Evolutionary conservation across 331 rosid species (phyloP).

Genomic region (Pyracantha coccinea): DNA sequence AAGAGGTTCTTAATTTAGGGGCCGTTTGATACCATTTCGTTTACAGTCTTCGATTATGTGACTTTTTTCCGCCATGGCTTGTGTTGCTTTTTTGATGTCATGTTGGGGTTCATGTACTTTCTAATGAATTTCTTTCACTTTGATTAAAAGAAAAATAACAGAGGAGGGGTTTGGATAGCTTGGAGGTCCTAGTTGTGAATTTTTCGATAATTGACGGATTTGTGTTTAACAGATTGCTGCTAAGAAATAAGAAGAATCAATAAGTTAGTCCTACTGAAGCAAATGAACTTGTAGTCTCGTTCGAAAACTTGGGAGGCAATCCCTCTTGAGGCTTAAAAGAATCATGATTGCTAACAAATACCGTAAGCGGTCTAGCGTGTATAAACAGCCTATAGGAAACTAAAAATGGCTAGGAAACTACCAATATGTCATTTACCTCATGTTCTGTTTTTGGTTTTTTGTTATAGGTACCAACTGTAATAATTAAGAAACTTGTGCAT

Average conservation of each 20-base stretch:
- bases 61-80: not conserved
- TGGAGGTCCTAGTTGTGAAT: not conserved
- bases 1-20: not conserved
- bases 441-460: not conserved
- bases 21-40: not conserved
- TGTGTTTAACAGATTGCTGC: not conserved
- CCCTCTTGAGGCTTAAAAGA: not conserved
- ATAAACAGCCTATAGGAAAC: not conserved
- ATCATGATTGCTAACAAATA: not conserved
- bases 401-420: not conserved
- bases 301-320: not conserved
- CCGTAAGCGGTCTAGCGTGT: not conserved
- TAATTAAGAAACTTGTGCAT: not conserved
- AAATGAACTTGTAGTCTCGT: not conserved
- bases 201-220: not conserved
- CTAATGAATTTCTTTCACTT: not conserved
- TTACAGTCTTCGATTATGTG: too few relatives aligned
- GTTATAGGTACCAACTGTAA: not conserved
- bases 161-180: not conserved
- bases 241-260: not conserved
- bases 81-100: not conserved
- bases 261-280: not conserved
- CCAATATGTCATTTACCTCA: not conserved
- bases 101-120: not conserved
- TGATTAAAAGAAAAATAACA: too few relatives aligned